Conservation (phyloP, 1,284 basidiomycete species). For the Melampsora americana region DNA sequence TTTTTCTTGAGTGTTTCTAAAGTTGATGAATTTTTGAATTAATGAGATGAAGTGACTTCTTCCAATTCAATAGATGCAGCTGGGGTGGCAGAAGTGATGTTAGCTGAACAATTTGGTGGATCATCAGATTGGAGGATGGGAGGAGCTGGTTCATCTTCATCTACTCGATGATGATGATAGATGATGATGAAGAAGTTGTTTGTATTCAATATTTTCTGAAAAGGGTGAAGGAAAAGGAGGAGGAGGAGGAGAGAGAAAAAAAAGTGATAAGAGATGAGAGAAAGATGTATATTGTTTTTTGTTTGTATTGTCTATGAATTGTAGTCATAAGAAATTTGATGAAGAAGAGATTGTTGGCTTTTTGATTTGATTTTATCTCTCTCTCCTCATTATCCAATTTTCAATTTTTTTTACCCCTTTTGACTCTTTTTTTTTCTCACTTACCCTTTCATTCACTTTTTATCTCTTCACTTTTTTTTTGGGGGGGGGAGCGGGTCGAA, state of each 20-base stretch:
- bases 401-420: background rate
- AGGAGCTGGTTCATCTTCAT: background rate
- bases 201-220: too few species aligned
- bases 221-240: too few species aligned
- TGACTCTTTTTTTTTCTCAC: background rate
- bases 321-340: too few species aligned
- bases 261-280: background rate
- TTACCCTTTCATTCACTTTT: background rate
- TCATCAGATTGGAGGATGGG: background rate
- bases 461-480: background rate
- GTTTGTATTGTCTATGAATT: too few species aligned
- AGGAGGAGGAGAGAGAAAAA: background rate
- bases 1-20: background rate
- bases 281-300: background rate
- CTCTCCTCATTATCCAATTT: too few species aligned
- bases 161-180: too few species aligned
- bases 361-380: too few species aligned
- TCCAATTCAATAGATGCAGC: slow-evolving; percentile 14
- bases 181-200: too few species aligned
- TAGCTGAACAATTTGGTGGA: slow-evolving; percentile 24
- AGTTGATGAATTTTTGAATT: background rate
- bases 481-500: background rate
- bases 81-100: slow-evolving; percentile 27
- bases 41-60: background rate
- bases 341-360: background rate